A percentile compares a stretch with the other conserved stretches of the same genome.
Conservation (phyloP, 2,329 filamentous ascomycete genomes). For the Penicillium sp. region DNA sequence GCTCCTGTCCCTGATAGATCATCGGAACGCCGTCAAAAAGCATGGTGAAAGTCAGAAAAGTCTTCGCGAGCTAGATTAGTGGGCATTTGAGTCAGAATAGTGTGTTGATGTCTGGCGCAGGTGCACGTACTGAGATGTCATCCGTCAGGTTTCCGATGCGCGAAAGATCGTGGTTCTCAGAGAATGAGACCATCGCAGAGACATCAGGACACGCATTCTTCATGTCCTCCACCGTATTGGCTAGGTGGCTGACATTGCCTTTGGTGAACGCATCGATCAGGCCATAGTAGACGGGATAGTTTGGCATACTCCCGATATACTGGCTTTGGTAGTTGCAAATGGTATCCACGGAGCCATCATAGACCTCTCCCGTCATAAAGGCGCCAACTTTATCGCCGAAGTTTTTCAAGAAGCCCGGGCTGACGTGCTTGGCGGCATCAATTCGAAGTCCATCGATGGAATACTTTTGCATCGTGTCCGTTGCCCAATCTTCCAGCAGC, state of each 20-base stretch:
- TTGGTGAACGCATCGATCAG: conserved; percentile 36
- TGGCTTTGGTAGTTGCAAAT: conserved; percentile 46
- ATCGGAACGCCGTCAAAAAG: conserved; percentile 56
- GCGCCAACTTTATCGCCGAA: conserved; percentile 39
- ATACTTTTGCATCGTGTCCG: conserved; percentile 44
- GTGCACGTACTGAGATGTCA: conserved; percentile 48
- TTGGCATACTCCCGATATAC: conserved; percentile 46
- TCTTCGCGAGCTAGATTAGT: conserved; percentile 53
- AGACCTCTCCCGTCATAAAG: conserved; percentile 52
- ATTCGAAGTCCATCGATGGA: conserved; percentile 53
- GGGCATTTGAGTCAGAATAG: neutral
- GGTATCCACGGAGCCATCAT: conserved; percentile 35
- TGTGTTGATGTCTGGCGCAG: neutral
- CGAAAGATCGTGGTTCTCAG: conserved; percentile 62
- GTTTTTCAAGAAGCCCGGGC: conserved; percentile 41
- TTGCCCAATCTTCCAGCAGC: conserved; percentile 45
- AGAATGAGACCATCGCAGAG: conserved; percentile 53
- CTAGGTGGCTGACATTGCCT: conserved; percentile 32
- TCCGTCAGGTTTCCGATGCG: conserved; percentile 55
- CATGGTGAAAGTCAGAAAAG: conserved; percentile 63
- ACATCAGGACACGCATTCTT: conserved; percentile 42
- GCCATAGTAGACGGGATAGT: conserved; percentile 45
- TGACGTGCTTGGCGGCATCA: conserved; percentile 52
- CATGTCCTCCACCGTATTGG: conserved; percentile 25
- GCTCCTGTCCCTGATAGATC: conserved; percentile 53